Base-by-base conservation (phyloP, 192 early-diverging fungal genomes). In the Gorgonomyces haynaldii region DNA sequence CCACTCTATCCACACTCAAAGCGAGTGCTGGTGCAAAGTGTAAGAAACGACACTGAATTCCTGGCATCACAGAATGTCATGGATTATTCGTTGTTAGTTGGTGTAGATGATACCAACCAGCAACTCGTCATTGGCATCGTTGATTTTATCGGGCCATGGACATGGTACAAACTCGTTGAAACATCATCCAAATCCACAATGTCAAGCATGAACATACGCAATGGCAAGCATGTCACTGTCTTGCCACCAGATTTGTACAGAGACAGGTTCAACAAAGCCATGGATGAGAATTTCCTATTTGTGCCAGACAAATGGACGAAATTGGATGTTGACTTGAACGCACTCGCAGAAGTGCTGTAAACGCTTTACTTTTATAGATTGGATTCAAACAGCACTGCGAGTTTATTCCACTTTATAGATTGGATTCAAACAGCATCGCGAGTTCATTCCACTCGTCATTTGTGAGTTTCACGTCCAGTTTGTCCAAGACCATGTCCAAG, bases 141-240 rank as follows among this genome's bases (percentile, higher is more conserved):
- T 9, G 62, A 71, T 50, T 70, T 58, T 40, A 65, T 71, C 24
- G 57, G 66, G 5, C 45, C 66, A 1, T 71, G 53, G 40, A 71
- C 65, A 8, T 70, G 61, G 65, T 58, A 57, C 41, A 71, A 71
- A 51, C 45, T 26, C n/a, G 31, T 71, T 1, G 69, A 71, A 46
- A 79, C 67, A 34, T 71, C 61, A 29, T 72, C 75, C 25, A 86
- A 86, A 58, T 69, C 70, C 4, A 75, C 80, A 4, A 54, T 85
- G 9, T 31, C 30, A 8, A n/a, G n/a, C n/a, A n/a, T n/a, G n/a
- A n/a, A n/a, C n/a, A n/a, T n/a, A n/a, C 58, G 26, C n/a, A 53
- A 24, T 40, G 61, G 67, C 7, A 56, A 52, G 44, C 52, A 51
- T 5, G 48, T 52, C 19, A 71, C 69, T 1, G 61, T 71, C 9